Base-by-base conservation (phyloP, 305 asterid species). In the Solanum hybrid region DNA sequence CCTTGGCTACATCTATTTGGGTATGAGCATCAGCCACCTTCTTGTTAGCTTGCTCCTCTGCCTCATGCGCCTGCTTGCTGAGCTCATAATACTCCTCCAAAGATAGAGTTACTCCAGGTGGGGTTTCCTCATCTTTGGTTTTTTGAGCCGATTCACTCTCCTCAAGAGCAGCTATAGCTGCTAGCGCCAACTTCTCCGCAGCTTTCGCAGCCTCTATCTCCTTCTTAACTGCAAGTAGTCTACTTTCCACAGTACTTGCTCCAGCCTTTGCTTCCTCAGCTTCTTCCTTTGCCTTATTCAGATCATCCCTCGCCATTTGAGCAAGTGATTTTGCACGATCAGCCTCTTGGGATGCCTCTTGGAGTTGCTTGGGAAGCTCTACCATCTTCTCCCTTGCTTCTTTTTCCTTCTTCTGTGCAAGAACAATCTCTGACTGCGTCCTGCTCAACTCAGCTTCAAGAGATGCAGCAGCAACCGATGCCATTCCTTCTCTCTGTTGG, bases 191-290 rank as follows among this genome's bases (percentile, higher is more conserved):
- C 93, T 93, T 96, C 94, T 98, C 98, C 0, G 97, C 90, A 29
- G 98, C 99, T 89, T 89, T 95, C 11, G 99, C 97, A 1, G 98
- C 95, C 89, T 96, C 99, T n/a, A 95, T 97, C 92, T 97, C 98
- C 93, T 94, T 95, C 87, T 91, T 91, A 69, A 94, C 95, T 6
- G 97, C 97, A 10, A 89, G 94, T 89, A 98, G 89, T 86, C 95
- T 93, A 42, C 95, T 94, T 91, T 95, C 97, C 86, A 90, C 86
- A 7, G 93, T 90, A 35, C 92, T 92, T 10, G 94, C 96, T 87
- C 92, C 96, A 0, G 97, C 95, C 91, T 95, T 98, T 2, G 98
- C 98, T 85, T 94, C 94, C 34, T 94, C 96, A 0, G 93, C 97
- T 90, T 95, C 99, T 37, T 94, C 95, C 91, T 91, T 95, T 2